Percentiles rank a stretch among this genome's conserved stretches.
Evolutionary conservation across 352 stramenopile species (phyloP).

Genomic region (Phytophthora sp.): DNA sequence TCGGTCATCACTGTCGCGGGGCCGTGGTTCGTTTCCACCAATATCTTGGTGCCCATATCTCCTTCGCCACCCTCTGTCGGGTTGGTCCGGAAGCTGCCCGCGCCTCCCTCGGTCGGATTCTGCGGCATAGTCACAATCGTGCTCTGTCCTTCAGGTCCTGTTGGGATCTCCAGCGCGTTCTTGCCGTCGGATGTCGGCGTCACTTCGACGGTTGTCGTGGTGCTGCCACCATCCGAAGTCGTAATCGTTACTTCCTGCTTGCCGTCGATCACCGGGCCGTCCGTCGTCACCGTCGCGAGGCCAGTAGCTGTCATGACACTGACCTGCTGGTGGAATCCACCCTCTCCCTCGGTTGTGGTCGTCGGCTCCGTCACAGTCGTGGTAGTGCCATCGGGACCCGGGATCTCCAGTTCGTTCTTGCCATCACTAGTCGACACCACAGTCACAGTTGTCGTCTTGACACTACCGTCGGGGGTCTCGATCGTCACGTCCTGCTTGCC

Average conservation of each 20-base stretch:
- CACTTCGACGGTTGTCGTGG: constrained; percentile 4
- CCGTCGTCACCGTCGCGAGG: not conserved
- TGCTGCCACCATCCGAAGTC: constrained; percentile 6
- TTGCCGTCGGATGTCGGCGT: not conserved
- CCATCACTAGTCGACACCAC: not conserved
- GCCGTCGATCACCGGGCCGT: constrained; percentile 5
- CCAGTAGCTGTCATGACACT: too few species aligned
- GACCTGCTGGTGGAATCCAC: too few species aligned
- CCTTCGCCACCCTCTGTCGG: too few species aligned
- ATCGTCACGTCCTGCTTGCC: constrained; percentile 22
- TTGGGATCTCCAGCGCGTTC: constrained; percentile 14
- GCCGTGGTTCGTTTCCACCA: too few species aligned
- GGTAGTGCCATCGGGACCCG: constrained; percentile 10
- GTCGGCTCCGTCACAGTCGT: constrained; percentile 4
- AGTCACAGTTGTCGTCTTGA: constrained; percentile 2
- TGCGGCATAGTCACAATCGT: constrained; percentile 1
- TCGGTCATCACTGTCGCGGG: not conserved
- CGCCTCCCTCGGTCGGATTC: not conserved
- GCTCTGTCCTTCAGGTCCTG: constrained; percentile 19
- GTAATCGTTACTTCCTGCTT: constrained; percentile 25
- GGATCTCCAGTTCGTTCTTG: constrained; percentile 18
- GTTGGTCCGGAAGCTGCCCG: not conserved
- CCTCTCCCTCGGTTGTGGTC: not conserved
- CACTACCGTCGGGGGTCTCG: constrained; percentile 2
- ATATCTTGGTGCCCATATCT: too few species aligned